Percentiles rank a stretch among this genome's conserved stretches.
Evolutionary conservation across 2,329 filamentous ascomycete species (phyloP).

Genomic region (Stromatinia cepivora): DNA sequence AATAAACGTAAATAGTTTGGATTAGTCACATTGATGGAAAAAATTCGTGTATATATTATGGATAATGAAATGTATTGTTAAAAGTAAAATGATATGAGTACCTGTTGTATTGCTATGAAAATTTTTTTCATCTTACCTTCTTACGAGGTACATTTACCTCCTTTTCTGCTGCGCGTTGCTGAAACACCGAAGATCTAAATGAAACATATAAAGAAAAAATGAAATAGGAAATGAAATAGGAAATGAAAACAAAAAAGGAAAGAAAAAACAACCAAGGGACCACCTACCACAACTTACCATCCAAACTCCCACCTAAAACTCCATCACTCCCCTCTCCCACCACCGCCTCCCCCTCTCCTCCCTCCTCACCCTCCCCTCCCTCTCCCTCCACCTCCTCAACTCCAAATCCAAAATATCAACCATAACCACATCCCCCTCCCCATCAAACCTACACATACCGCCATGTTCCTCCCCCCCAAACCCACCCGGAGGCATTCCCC

Average conservation of each 20-base stretch:
- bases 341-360: no score
- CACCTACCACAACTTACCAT: not conserved
- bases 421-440: conserved; percentile 9
- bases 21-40: no score
- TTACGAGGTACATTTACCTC: no score
- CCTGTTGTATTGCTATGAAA: no score
- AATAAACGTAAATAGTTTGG: no score
- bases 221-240: not conserved
- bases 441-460: not conserved
- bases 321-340: not conserved
- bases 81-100: no score
- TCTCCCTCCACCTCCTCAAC: not conserved
- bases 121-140: no score
- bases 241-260: not conserved
- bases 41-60: no score
- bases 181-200: no score
- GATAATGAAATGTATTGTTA: no score
- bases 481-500: not conserved
- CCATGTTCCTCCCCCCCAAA: not conserved
- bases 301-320: not conserved
- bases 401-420: conserved; percentile 16
- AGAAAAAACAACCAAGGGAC: not conserved
- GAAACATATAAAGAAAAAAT: no score
- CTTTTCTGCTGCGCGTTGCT: no score
- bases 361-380: rapidly evolving